Conservation (phyloP, 164 flowering plant genomes). For the Aristolochia contorta region DNA sequence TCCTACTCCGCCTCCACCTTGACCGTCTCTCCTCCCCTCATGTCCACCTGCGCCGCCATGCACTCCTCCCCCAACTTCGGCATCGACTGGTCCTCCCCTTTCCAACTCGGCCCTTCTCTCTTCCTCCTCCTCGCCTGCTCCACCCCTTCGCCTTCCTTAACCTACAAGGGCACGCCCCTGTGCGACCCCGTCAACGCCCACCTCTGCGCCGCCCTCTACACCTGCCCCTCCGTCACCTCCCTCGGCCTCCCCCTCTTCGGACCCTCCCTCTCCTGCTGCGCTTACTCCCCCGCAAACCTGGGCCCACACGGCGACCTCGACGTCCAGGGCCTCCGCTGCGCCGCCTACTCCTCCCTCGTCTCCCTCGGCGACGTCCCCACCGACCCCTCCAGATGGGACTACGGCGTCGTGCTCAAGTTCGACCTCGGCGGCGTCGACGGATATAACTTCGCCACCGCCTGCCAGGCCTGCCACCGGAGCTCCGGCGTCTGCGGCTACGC, state of each 20-base stretch:
- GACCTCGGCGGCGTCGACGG: conserved; percentile 18
- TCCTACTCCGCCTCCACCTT: conserved; percentile 33
- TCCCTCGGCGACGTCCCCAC: conserved; percentile 32
- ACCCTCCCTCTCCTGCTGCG: conserved; percentile 39
- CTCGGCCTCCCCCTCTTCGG: conserved; percentile 29
- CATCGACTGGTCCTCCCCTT: conserved; percentile 49
- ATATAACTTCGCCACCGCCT: conserved; percentile 14
- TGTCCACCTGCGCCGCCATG: conserved; percentile 49
- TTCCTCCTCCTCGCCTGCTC: conserved; percentile 39
- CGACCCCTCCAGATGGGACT: conserved; percentile 35
- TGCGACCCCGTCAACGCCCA: conserved; percentile 31
- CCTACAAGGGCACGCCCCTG: conserved; percentile 20
- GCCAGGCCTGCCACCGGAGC: conserved; percentile 28
- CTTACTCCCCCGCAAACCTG: conserved; percentile 40
- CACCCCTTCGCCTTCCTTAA: conserved; percentile 27
- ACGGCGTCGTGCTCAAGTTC: conserved; percentile 32
- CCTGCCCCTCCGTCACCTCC: conserved; percentile 29
- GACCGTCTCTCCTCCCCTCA: conserved; percentile 32
- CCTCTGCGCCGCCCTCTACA: conserved; percentile 32
- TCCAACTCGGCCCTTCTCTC: conserved; percentile 36
- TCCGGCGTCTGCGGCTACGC: conserved; percentile 40
- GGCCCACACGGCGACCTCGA: conserved; percentile 30
- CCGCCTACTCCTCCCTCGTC: conserved; percentile 24
- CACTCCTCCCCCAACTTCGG: conserved; percentile 35
- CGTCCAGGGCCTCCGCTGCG: conserved; percentile 19